A percentile compares a stretch with the other conserved stretches of the same genome.
Conservation (phyloP, 2,329 filamentous ascomycete genomes). For the Monosporascus sp. region DNA sequence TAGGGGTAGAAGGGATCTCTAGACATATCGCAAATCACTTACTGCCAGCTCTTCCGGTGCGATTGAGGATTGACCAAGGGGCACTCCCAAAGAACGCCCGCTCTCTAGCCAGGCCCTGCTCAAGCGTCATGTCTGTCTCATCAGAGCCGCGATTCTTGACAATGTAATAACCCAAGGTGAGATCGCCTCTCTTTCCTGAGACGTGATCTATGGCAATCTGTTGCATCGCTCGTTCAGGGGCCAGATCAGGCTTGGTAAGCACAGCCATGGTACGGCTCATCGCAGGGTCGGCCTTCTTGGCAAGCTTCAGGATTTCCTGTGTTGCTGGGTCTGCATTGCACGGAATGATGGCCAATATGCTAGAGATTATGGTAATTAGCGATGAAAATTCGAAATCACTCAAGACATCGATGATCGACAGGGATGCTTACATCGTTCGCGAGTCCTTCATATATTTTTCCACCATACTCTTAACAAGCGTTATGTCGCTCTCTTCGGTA, state of each 20-base stretch:
- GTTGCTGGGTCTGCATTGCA: constrained; percentile 35
- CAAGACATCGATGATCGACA: not conserved
- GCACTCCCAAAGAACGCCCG: constrained; percentile 30
- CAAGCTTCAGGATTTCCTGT: constrained; percentile 34
- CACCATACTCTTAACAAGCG: constrained; percentile 43
- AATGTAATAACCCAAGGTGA: constrained; percentile 44
- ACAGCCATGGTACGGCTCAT: constrained; percentile 28
- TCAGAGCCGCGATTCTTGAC: constrained; percentile 45
- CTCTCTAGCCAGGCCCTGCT: constrained; percentile 29
- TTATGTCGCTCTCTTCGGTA: constrained; percentile 41
- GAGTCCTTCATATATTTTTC: constrained; percentile 39
- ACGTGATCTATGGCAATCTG: constrained; percentile 37
- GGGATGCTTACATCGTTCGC: constrained; percentile 38
- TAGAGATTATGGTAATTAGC: constrained; percentile 1
- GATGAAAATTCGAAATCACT: not conserved
- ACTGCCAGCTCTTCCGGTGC: constrained; percentile 26
- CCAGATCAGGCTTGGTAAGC: constrained; percentile 50
- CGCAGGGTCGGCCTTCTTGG: constrained; percentile 25
- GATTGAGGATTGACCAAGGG: constrained; percentile 30
- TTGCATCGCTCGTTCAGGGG: constrained; percentile 35
- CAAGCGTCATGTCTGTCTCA: constrained; percentile 27
- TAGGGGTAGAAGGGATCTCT: too few relatives aligned
- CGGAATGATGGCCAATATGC: constrained; percentile 29
- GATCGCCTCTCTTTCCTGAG: constrained; percentile 31
- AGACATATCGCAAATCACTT: not conserved